Conservation (phyloP, 495 filamentous ascomycete species). For the Penicillium ochrochloron region DNA sequence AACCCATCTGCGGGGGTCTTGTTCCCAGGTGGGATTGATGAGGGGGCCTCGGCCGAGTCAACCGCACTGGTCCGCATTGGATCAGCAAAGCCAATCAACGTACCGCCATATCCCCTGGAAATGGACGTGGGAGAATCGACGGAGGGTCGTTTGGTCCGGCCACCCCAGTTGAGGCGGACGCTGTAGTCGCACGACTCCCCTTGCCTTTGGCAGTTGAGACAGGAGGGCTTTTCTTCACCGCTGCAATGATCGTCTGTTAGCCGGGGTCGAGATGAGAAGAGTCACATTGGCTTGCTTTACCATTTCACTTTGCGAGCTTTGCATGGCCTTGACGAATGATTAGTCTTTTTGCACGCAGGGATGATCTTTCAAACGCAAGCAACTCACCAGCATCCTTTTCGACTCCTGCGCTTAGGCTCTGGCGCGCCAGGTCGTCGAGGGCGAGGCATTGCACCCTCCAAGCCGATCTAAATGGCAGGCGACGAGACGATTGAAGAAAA, state of each 20-base stretch:
- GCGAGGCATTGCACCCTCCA: conserved; percentile 61
- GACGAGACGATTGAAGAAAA: not conserved
- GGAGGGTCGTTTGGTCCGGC: conserved; percentile 56
- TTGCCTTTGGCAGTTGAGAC: conserved; percentile 75
- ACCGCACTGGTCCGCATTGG: conserved; percentile 14
- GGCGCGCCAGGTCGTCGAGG: conserved; percentile 67
- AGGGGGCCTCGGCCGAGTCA: conserved; percentile 17
- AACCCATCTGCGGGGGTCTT: conserved; percentile 25
- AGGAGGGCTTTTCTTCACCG: conserved; percentile 80
- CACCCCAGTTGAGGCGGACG: conserved; percentile 84
- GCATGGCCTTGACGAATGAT: conserved; percentile 64
- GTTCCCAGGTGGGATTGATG: conserved; percentile 14
- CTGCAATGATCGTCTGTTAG: conserved; percentile 23
- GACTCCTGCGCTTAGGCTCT: conserved; percentile 72
- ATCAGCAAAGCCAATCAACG: conserved; percentile 29
- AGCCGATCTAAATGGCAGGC: not conserved
- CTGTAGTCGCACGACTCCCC: conserved; percentile 85
- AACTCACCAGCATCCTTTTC: conserved; percentile 85
- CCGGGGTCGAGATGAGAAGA: not conserved
- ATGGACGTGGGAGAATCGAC: conserved; percentile 44
- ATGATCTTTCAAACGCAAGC: no score
- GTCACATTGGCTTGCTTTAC: conserved; percentile 34
- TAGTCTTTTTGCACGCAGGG: conserved; percentile 1
- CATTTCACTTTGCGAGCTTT: conserved; percentile 89
- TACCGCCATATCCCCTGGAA: conserved; percentile 36